Conservation (phyloP, 352 stramenopile species). For the Pythium insidiosum region DNA sequence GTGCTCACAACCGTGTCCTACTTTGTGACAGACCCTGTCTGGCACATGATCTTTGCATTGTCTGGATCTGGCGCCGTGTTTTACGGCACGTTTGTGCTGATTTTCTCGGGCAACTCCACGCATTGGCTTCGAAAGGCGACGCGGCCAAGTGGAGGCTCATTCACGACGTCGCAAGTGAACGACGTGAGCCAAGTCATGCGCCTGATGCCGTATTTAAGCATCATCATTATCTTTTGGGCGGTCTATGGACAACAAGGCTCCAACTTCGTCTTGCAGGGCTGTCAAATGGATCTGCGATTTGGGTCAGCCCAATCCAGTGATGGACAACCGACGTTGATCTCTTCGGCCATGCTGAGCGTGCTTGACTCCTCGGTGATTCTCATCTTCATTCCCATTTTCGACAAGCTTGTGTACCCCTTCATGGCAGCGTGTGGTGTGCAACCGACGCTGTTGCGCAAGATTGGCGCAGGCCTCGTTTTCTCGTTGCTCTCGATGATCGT, state of each 20-base stretch:
- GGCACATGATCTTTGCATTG: conserved; percentile 57
- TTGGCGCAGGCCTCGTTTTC: conserved; percentile 79
- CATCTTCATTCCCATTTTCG: conserved; percentile 87
- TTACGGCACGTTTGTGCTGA: conserved; percentile 66
- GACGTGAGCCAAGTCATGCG: conserved; percentile 73
- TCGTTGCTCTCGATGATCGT: conserved; percentile 70
- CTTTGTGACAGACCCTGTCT: conserved; percentile 51
- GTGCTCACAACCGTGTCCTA: conserved; percentile 73
- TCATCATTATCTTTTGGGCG: conserved; percentile 83
- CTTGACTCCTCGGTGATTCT: conserved; percentile 88
- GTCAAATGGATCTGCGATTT: conserved; percentile 60
- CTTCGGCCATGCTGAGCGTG: conserved; percentile 81
- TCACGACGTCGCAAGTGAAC: conserved; percentile 46
- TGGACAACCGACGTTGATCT: conserved; percentile 50
- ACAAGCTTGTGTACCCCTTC: conserved; percentile 73
- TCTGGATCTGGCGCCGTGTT: conserved; percentile 36
- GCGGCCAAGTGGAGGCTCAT: conserved; percentile 43
- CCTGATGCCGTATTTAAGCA: conserved; percentile 70
- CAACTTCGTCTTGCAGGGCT: conserved; percentile 79
- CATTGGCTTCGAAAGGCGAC: conserved; percentile 49
- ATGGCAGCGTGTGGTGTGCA: conserved; percentile 57
- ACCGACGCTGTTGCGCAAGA: conserved; percentile 81
- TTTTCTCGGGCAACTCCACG: conserved; percentile 48
- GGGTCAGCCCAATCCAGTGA: conserved; percentile 10
- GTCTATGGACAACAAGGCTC: conserved; percentile 80